Evolutionary conservation across 306 rosid genomes (phyloP).

Genomic region (Gleditsia sinensis): DNA sequence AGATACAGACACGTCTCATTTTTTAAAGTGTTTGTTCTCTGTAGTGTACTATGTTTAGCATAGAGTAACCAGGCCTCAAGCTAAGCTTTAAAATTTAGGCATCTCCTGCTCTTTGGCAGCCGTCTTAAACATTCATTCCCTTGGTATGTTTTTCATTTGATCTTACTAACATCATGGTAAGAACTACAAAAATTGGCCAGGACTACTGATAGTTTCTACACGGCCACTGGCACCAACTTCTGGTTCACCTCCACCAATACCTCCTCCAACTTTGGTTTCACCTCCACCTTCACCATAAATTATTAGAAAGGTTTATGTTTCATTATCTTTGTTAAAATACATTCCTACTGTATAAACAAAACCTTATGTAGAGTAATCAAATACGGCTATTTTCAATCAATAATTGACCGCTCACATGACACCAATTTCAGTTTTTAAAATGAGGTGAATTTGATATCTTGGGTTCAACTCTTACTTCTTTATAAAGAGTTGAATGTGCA

Average conservation of each 20-base stretch:
- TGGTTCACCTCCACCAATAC: background rate
- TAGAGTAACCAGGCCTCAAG: background rate
- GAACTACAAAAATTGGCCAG: background rate
- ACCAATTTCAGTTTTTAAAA: background rate
- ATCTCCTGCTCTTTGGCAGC: background rate
- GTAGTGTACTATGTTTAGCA: conserved; percentile 5
- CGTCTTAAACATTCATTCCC: background rate
- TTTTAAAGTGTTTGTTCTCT: too few species aligned
- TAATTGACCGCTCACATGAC: too few species aligned
- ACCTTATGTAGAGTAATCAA: background rate
- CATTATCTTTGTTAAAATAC: background rate
- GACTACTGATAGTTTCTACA: background rate
- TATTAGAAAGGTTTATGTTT: too few species aligned
- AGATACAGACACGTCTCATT: too few species aligned
- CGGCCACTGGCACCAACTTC: background rate
- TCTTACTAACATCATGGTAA: conserved; percentile 7
- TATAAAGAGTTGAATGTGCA: background rate
- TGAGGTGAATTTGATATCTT: too few species aligned
- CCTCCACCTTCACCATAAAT: background rate
- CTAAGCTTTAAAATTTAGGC: conserved; percentile 4
- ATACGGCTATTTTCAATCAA: too few species aligned
- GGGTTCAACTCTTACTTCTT: too few species aligned
- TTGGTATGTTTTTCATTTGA: background rate
- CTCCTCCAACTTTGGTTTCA: background rate
- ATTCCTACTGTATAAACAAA: background rate